These are phyloP conservation scores for Elsinoe arachidis DNA, from an alignment of 2,329 filamentous ascomycete species.

Conservation along the genomic window DNA sequence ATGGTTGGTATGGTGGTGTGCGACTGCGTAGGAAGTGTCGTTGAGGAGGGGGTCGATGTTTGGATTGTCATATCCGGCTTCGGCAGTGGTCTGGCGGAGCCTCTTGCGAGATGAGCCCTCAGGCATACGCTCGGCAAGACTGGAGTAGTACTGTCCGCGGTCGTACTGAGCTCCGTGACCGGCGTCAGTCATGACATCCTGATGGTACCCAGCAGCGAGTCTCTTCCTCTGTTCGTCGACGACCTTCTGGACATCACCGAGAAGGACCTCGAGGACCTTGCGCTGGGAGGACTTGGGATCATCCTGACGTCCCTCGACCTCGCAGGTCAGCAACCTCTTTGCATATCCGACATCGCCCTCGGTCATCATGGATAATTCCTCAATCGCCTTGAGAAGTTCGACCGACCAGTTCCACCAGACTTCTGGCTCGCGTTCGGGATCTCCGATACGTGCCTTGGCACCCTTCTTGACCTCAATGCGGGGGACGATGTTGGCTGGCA, in stretches of 20 bases:
- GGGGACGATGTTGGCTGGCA: conserved; percentile 15
- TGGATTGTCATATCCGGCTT: not conserved
- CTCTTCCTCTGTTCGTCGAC: conserved; percentile 14
- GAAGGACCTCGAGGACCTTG: conserved; percentile 15
- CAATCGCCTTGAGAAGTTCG: conserved; percentile 15
- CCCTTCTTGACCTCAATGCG: conserved; percentile 17
- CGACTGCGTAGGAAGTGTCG: not conserved
- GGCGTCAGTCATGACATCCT: not conserved
- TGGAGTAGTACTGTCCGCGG: not conserved
- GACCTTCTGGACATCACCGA: conserved; percentile 15
- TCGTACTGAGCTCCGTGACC: not conserved
- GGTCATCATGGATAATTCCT: conserved; percentile 17
- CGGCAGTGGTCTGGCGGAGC: not conserved
- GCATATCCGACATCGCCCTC: conserved; percentile 14
- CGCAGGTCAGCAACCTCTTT: conserved; percentile 11
- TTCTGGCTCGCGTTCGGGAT: conserved; percentile 8
- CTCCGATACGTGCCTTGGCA: conserved; percentile 15
- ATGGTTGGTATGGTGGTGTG: not conserved
- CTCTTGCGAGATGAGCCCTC: not conserved
- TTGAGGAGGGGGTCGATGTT: not conserved
- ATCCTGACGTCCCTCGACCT: conserved; percentile 14
- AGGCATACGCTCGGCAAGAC: not conserved
- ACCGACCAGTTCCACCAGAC: conserved; percentile 19
- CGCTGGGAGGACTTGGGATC: conserved; percentile 16
- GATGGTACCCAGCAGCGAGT: conserved; percentile 2